phyloP scores from a whole-genome alignment of 768 basidiomycete species.

The Lactifluus volemus region DNA sequence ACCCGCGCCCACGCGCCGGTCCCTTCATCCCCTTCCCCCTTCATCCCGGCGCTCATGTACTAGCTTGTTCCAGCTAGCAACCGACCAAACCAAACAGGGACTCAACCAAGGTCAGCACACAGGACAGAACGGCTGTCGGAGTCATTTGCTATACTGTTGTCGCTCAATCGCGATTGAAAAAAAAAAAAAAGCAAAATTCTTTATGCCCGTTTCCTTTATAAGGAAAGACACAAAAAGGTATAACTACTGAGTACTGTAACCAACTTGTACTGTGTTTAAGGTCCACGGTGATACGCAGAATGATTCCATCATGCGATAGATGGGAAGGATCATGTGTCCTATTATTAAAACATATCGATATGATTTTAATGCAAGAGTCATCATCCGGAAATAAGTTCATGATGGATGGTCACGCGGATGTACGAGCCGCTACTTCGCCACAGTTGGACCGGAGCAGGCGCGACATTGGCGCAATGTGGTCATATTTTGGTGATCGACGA shows the following conservation, averaged over 20 bases:
- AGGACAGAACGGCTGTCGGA: background rate
- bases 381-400: background rate
- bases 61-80: constrained; percentile 1
- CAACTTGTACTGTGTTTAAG: background rate
- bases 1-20: background rate
- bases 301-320: background rate
- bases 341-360: background rate
- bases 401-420: background rate
- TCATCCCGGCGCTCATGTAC: background rate
- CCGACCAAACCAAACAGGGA: background rate
- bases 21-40: background rate
- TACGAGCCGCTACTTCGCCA: background rate
- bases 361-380: background rate
- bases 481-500: constrained; percentile 21
- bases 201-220: background rate
- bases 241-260: background rate
- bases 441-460: background rate
- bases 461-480: background rate
- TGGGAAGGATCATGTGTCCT: background rate
- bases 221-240: background rate
- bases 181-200: background rate
- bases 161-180: background rate
- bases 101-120: background rate
- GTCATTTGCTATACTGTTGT: background rate
- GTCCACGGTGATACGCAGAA: background rate